Evolutionary conservation across 768 basidiomycete species (phyloP).

Genomic region (Pleurotus platypus): DNA sequence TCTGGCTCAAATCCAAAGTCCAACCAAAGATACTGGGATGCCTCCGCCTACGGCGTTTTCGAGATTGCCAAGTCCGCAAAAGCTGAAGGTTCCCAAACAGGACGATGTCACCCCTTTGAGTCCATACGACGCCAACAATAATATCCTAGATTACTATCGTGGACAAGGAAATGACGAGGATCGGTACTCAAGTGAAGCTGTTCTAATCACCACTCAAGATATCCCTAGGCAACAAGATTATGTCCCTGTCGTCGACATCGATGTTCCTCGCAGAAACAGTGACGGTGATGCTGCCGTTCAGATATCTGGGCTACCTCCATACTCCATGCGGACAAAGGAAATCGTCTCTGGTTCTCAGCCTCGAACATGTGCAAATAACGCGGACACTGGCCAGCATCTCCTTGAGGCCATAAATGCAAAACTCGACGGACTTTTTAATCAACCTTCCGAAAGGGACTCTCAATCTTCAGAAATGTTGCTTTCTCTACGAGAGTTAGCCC

Average conservation of each 20-base stretch:
- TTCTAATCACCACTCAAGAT: too few species aligned
- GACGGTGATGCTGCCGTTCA: not conserved
- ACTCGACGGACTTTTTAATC: too few species aligned
- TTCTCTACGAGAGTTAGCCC: not conserved
- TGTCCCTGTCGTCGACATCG: not conserved
- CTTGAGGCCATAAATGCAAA: too few species aligned
- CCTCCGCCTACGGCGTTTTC: not conserved
- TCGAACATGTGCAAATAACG: too few species aligned
- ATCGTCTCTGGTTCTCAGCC: too few species aligned
- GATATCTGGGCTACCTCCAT: not conserved
- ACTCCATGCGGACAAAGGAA: too few species aligned
- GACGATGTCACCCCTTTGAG: not conserved
- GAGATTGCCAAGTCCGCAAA: not conserved
- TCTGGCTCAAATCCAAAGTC: conserved; percentile 46
- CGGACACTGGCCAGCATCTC: too few species aligned
- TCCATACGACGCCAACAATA: not conserved
- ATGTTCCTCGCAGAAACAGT: not conserved
- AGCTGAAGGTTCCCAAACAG: not conserved
- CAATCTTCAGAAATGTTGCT: not conserved
- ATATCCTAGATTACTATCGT: not conserved
- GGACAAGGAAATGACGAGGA: not conserved
- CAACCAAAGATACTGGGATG: not conserved
- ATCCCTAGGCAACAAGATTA: not conserved
- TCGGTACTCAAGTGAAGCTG: not conserved
- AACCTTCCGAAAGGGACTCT: too few species aligned